phyloP scores from a whole-genome alignment of 2,329 filamentous ascomycete genomes.

The Cladosporium sp. region DNA sequence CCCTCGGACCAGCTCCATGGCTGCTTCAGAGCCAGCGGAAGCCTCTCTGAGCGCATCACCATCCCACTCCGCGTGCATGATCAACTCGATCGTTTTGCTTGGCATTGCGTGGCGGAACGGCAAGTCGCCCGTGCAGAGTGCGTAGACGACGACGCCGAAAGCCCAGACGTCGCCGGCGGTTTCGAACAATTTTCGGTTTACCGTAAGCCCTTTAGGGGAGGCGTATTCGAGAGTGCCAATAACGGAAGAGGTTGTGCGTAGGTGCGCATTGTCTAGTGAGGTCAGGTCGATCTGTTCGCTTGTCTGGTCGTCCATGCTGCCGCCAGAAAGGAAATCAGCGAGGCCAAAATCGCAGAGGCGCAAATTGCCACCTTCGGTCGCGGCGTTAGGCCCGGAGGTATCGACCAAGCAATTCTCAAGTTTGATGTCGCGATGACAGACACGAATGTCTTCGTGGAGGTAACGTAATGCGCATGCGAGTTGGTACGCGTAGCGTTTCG shows the following conservation, averaged over 20 bases:
- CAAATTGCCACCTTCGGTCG: constrained; percentile 50
- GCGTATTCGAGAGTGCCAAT: constrained; percentile 58
- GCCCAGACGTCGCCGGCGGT: constrained; percentile 64
- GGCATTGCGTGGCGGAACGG: constrained; percentile 60
- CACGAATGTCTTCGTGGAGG: constrained; percentile 62
- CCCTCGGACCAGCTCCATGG: constrained; percentile 54
- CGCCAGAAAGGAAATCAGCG: constrained; percentile 61
- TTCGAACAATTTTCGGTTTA: constrained; percentile 40
- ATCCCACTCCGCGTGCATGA: constrained; percentile 58
- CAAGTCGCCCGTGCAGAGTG: constrained; percentile 56
- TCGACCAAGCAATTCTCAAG: constrained; percentile 65
- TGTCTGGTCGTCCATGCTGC: constrained; percentile 29
- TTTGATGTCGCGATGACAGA: constrained; percentile 66
- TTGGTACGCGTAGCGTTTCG: constrained; percentile 59
- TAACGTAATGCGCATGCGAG: constrained; percentile 62
- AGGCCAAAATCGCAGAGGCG: constrained; percentile 67
- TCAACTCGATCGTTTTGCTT: constrained; percentile 56
- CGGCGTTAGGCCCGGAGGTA: constrained; percentile 43
- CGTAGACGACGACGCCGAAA: constrained; percentile 60
- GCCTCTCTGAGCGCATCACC: constrained; percentile 44
- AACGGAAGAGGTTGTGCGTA: constrained; percentile 37
- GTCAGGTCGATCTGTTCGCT: neutral
- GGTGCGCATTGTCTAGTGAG: neutral
- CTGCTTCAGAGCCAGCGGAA: constrained; percentile 41
- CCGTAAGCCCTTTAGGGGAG: constrained; percentile 45